A percentile compares a stretch with the other conserved stretches of the same genome.
phyloP scores from a whole-genome alignment of 2,329 filamentous ascomycete species.

The Fusarium sp. region DNA sequence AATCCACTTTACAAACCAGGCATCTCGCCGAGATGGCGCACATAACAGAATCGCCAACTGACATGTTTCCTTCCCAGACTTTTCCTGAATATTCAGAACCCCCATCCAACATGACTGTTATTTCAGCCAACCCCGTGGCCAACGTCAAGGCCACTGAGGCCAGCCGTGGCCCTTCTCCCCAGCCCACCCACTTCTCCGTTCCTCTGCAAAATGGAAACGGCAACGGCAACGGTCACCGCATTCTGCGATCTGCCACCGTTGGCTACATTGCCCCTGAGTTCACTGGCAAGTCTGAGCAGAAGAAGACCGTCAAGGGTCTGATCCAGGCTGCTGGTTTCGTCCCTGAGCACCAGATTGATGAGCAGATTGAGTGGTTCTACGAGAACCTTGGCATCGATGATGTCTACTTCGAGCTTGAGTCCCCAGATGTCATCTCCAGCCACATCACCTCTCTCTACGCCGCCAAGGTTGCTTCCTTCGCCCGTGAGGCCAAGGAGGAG shows the following conservation, averaged over 20 bases:
- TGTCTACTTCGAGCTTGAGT: constrained; percentile 96
- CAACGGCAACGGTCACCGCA: constrained; percentile 72
- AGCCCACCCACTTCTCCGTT: constrained; percentile 86
- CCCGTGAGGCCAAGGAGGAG: constrained; percentile 90
- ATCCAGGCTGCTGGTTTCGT: constrained; percentile 87
- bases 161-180: constrained; percentile 81
- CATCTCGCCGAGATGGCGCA: constrained; percentile 53
- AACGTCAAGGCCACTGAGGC: constrained; percentile 55
- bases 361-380: constrained; percentile 96
- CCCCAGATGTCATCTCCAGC: constrained; percentile 85
- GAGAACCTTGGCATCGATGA: constrained; percentile 97
- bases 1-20: constrained; percentile 15
- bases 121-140: constrained; percentile 57
- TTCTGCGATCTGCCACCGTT: constrained; percentile 88
- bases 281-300: constrained; percentile 91
- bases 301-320: constrained; percentile 85
- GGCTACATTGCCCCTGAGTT: constrained; percentile 97
- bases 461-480: constrained; percentile 93
- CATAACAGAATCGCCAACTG: constrained; percentile 55
- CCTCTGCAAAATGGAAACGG: constrained; percentile 63
- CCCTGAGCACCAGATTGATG: constrained; percentile 82
- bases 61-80: constrained; percentile 56
- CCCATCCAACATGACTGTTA: constrained; percentile 50
- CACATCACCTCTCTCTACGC: constrained; percentile 97
- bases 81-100: constrained; percentile 61